Evolutionary conservation across 2,329 filamentous ascomycete genomes (phyloP).

Genomic region (Fusarium poae): DNA sequence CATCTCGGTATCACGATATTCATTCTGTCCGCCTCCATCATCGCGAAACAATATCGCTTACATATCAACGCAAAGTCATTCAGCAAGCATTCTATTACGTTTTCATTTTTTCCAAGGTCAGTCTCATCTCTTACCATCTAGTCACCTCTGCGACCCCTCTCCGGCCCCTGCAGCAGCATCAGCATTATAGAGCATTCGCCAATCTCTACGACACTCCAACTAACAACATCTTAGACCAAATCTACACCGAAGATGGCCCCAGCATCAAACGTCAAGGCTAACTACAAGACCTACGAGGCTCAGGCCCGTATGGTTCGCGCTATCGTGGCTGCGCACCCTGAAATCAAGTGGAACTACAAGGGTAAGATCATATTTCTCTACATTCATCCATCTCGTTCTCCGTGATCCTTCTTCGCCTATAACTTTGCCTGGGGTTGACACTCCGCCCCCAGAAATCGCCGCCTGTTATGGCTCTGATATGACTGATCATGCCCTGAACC

Average conservation of each 20-base stretch:
- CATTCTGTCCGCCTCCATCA: not conserved
- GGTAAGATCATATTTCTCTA: slow-evolving; percentile 60
- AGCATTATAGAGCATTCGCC: not conserved
- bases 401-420: not conserved
- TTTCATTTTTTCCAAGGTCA: slow-evolving; percentile 13
- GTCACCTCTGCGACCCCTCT: not conserved
- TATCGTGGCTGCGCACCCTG: slow-evolving; percentile 69
- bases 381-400: not conserved
- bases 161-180: not conserved
- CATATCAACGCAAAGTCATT: not conserved
- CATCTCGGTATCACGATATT: not conserved
- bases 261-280: slow-evolving; percentile 57
- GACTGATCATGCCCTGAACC: slow-evolving; percentile 62
- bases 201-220: not conserved
- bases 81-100: not conserved
- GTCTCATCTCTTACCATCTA: not conserved
- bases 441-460: slow-evolving; percentile 59
- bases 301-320: slow-evolving; percentile 72
- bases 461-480: slow-evolving; percentile 64
- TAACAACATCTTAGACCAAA: not conserved
- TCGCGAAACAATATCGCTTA: not conserved
- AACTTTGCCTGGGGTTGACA: slow-evolving; percentile 48
- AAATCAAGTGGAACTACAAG: slow-evolving; percentile 70
- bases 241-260: slow-evolving; percentile 58
- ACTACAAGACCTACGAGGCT: slow-evolving; percentile 71